These are phyloP conservation scores for Chalciporus sphaerocephalus DNA, from an alignment of 768 basidiomycete species.

Conservation along the genomic window DNA sequence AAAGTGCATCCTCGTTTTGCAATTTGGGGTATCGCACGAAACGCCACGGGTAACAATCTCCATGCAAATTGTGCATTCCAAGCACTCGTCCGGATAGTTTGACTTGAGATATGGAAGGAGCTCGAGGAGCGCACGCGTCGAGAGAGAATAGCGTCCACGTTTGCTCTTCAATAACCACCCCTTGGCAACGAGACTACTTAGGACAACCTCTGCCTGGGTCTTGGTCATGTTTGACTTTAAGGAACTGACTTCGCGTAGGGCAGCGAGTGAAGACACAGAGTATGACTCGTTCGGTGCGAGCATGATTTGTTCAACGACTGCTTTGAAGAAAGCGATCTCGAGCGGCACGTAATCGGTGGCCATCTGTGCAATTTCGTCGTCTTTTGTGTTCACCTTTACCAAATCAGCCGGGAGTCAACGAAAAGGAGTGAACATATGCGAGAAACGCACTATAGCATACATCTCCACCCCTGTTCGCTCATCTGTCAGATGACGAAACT, in stretches of 20 bases:
- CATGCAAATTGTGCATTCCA: conserved; percentile 71
- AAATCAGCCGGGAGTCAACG: not conserved
- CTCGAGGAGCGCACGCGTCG: conserved; percentile 70
- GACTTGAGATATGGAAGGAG: conserved; percentile 68
- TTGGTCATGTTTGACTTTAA: conserved; percentile 67
- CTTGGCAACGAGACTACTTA: conserved; percentile 79
- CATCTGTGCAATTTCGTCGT: conserved; percentile 77
- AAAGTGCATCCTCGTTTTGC: conserved; percentile 58
- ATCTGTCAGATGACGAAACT: conserved; percentile 60
- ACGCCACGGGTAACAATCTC: conserved; percentile 72
- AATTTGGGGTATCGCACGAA: conserved; percentile 56
- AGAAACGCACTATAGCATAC: conserved; percentile 60
- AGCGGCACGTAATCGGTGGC: conserved; percentile 76
- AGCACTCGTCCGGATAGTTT: conserved; percentile 63
- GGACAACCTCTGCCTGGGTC: conserved; percentile 64
- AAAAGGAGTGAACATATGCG: not conserved
- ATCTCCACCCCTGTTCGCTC: conserved; percentile 60
- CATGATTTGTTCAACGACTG: conserved; percentile 85
- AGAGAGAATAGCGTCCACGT: conserved; percentile 70
- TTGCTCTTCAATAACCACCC: conserved; percentile 76
- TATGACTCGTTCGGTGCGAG: conserved; percentile 69
- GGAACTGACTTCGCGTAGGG: conserved; percentile 62
- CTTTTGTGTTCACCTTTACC: conserved; percentile 69
- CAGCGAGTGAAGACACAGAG: conserved; percentile 73
- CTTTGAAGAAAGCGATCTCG: conserved; percentile 84